A percentile compares a stretch with the other conserved stretches of the same genome.
These are phyloP conservation scores for Phytophthora agathidicida DNA, from an alignment of 352 stramenopile genomes.

Conservation along the genomic window DNA sequence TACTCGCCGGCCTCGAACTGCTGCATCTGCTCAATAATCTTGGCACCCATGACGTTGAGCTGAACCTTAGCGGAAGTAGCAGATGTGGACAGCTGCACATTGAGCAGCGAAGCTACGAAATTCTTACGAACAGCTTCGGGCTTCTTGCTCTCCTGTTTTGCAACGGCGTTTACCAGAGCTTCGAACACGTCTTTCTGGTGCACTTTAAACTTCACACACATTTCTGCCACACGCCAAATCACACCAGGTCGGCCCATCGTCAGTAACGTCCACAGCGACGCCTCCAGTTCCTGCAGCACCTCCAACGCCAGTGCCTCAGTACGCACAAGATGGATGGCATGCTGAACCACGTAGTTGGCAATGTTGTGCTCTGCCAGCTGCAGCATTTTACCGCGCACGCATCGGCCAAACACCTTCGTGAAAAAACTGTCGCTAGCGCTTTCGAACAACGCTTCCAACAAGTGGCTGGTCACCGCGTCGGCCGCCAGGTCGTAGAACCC, in stretches of 20 bases:
- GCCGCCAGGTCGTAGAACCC: conserved; percentile 74
- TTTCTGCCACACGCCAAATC: conserved; percentile 79
- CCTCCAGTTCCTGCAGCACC: conserved; percentile 64
- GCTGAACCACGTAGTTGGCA: conserved; percentile 86
- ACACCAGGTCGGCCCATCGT: conserved; percentile 73
- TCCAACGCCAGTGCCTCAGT: conserved; percentile 48
- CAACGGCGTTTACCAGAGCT: conserved; percentile 59
- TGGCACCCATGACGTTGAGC: conserved; percentile 80
- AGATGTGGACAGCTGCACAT: conserved; percentile 67
- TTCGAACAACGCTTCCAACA: conserved; percentile 71
- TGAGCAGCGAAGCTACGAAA: conserved; percentile 69
- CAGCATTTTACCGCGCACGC: conserved; percentile 63
- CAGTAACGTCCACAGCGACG: conserved; percentile 72
- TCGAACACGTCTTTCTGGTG: conserved; percentile 60
- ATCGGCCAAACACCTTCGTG: conserved; percentile 66
- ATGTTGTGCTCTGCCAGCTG: conserved; percentile 78
- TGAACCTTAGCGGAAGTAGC: conserved; percentile 60
- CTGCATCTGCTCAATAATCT: conserved; percentile 75
- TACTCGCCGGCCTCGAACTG: conserved; percentile 62
- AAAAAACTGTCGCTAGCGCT: conserved; percentile 75
- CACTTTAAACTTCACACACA: conserved; percentile 68
- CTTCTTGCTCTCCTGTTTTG: conserved; percentile 85
- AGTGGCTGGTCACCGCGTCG: conserved; percentile 79
- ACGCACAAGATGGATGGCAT: conserved; percentile 63
- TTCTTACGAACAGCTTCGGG: conserved; percentile 67